Base-by-base conservation (phyloP, 2,329 filamentous ascomycete genomes). In the Diatrype stigma region DNA sequence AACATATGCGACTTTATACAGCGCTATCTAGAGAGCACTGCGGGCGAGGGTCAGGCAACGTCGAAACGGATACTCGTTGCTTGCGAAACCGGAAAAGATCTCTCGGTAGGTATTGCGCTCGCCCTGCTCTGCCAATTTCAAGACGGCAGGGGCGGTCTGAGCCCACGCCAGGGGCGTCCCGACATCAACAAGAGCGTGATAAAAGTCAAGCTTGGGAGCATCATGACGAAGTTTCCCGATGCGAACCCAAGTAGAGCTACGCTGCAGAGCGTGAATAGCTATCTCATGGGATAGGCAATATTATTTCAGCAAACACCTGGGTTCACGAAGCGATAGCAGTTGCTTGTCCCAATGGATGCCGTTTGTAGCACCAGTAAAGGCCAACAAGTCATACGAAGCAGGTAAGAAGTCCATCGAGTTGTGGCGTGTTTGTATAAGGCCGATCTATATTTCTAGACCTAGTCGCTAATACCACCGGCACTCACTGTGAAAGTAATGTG, bases 191-290 rank as follows among this genome's bases (percentile, higher is more conserved):
- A 99, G 70, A 75, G 78, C 8, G 76, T 87, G 46, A 91, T 97
- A 64, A 86, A 89, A 60, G 81, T 84, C 59, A 80, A 86, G 48
- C 75, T 97, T 30, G 86, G 87, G n/a, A 87, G 85, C 75, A 89
- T 97, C 60, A 89, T 93, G 68, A 86, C 85, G 5, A 82, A 82
- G 0, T 86, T 87, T 64, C 87, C 91, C 1, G 84, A 87, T 58
- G 87, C 86, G 2, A 96, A 95, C 64, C 92, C 93, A 0, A 92
- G 86, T 55, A 78, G 94, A 34, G 80, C 89, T 21, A 96, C 92
- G 0, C 72, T 97, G 35, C 92, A 96, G 69, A 93, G 90, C 59
- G 87, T 97, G 5, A 96, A 97, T 69, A 89, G 89, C 50, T 96
- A 90, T 62, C 71, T 97, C 47, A 93, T 97, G 84, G 78, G 62